Percentiles rank a stretch among this genome's conserved stretches.
Evolutionary conservation across 176 grass and related monocot species (phyloP).

Genomic region (Aegilops tauschii): DNA sequence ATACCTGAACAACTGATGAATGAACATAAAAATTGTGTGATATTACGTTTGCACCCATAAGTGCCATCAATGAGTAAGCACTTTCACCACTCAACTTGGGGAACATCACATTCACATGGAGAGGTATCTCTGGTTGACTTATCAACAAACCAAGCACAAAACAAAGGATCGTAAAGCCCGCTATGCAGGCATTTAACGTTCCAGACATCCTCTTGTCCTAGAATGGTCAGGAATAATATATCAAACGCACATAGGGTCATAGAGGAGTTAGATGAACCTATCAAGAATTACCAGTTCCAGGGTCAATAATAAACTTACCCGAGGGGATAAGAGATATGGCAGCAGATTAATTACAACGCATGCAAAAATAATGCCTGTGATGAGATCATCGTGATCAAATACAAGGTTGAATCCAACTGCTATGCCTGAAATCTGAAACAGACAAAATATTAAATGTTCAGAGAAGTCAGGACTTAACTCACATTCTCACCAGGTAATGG

Average conservation of each 20-base stretch:
- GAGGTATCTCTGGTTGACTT: constrained; percentile 72
- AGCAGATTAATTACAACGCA: constrained; percentile 48
- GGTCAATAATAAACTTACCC: constrained; percentile 47
- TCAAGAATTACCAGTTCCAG: neutral
- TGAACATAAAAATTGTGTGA: constrained; percentile 81
- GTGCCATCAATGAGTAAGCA: constrained; percentile 79
- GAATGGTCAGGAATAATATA: constrained; percentile 9
- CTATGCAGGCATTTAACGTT: constrained; percentile 43
- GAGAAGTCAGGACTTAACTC: neutral
- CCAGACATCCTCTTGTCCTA: constrained; percentile 50
- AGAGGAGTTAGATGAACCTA: neutral
- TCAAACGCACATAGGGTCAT: constrained; percentile 8
- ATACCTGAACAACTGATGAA: constrained; percentile 74
- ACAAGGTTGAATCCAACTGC: constrained; percentile 65
- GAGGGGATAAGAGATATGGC: constrained; percentile 33
- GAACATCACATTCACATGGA: constrained; percentile 66
- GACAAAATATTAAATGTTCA: neutral
- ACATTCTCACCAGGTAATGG: neutral
- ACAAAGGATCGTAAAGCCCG: constrained; percentile 61
- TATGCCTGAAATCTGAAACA: constrained; percentile 68
- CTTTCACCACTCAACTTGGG: constrained; percentile 84
- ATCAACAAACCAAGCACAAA: constrained; percentile 74
- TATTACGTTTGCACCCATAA: constrained; percentile 86
- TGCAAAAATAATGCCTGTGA: constrained; percentile 45
- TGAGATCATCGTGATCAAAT: constrained; percentile 41